phyloP scores from a whole-genome alignment of 257 asterid species.

The Verbena officinalis region DNA sequence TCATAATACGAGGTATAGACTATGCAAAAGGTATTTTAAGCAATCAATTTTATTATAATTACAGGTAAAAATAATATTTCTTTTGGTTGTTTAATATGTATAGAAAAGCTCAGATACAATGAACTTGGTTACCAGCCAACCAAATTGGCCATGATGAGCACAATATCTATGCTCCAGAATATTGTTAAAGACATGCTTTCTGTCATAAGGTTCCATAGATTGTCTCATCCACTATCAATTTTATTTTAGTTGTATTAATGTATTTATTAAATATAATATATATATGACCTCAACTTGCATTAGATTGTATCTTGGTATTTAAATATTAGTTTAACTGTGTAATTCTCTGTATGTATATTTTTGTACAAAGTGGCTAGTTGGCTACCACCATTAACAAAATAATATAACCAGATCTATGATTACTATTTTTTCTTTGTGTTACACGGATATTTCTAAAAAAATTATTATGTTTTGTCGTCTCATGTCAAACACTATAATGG shows the following conservation, averaged over 20 bases:
- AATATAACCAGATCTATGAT: conserved; percentile 6
- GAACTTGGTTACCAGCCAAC: conserved; percentile 31
- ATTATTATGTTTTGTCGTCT: no score
- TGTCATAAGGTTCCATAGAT: conserved; percentile 26
- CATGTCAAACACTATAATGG: no score
- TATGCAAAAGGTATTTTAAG: no score
- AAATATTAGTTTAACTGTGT: not conserved
- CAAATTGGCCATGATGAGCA: conserved; percentile 25
- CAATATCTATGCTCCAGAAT: conserved; percentile 20
- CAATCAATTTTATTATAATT: no score
- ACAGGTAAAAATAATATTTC: no score
- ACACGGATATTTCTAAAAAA: no score
- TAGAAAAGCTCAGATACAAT: no score
- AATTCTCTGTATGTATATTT: conserved; percentile 19
- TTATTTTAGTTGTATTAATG: not conserved
- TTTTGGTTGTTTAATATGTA: no score
- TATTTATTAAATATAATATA: no score
- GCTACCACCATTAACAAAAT: conserved; percentile 16
- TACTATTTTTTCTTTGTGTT: no score
- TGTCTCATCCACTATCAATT: conserved; percentile 27
- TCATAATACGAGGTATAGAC: no score
- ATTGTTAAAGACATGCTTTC: conserved; percentile 19
- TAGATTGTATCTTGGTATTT: not conserved
- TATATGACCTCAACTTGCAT: conserved; percentile 11
- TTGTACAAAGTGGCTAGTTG: conserved; percentile 4